phyloP scores from a whole-genome alignment of 2,329 filamentous ascomycete genomes.

The Geosmithia flava region DNA sequence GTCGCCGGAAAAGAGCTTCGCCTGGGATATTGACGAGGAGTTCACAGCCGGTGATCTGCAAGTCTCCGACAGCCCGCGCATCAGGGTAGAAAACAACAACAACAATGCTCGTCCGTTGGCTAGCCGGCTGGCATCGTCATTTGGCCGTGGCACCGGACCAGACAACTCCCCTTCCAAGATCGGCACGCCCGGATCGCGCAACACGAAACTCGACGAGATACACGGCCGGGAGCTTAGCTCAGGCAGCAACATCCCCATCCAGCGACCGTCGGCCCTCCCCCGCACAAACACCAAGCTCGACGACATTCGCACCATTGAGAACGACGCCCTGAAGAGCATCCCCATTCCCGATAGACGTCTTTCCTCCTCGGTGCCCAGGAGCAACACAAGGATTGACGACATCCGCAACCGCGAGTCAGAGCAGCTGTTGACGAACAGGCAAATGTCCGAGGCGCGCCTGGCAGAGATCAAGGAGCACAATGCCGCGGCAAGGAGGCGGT shows the following conservation, averaged over 20 bases:
- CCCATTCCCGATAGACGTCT: slow-evolving; percentile 16
- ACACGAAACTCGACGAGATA: slow-evolving; percentile 33
- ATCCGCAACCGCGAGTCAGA: slow-evolving; percentile 30
- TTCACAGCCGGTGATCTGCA: slow-evolving; percentile 45
- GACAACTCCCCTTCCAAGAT: slow-evolving; percentile 14
- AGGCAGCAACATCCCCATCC: slow-evolving; percentile 11
- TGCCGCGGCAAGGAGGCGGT: slow-evolving; percentile 28
- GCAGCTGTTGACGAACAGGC: slow-evolving; percentile 27
- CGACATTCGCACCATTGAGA: slow-evolving; percentile 21
- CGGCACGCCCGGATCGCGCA: slow-evolving; percentile 18
- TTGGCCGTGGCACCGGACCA: slow-evolving; percentile 12
- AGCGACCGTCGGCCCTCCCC: neutral
- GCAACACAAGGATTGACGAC: slow-evolving; percentile 35
- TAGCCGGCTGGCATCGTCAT: slow-evolving; percentile 15
- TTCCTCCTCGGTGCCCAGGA: slow-evolving; percentile 7
- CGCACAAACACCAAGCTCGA: slow-evolving; percentile 13
- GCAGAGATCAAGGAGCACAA: slow-evolving; percentile 41
- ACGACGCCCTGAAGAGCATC: slow-evolving; percentile 16
- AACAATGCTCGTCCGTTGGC: slow-evolving; percentile 16
- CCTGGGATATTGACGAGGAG: slow-evolving; percentile 44
- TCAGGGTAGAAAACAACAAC: slow-evolving; percentile 19
- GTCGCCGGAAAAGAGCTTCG: slow-evolving; percentile 39
- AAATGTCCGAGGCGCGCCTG: slow-evolving; percentile 33
- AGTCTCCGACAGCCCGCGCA: slow-evolving; percentile 41
- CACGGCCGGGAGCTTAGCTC: slow-evolving; percentile 25